Base-by-base conservation (phyloP, 2,329 filamentous ascomycete species). In the Alternaria alternata region DNA sequence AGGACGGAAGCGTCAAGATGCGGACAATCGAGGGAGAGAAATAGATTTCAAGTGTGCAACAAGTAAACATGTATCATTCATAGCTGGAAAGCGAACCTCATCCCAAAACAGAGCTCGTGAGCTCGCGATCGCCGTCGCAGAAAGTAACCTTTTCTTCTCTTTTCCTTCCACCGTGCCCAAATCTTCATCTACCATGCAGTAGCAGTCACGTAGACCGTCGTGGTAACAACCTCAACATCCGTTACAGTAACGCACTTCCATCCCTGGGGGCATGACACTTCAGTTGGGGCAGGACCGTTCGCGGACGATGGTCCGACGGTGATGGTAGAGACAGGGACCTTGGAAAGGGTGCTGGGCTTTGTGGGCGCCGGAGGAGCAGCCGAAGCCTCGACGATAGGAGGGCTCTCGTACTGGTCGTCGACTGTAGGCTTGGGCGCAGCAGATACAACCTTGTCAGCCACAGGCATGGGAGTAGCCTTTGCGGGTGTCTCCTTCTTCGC, bases 1-100 rank as follows among this genome's bases (percentile, higher is more conserved):
- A 90, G 44, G 91, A 84, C 62, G 83, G 83, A 11, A 79, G 74
- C 57, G 81, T 84, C 12, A 67, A 77, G 61, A 73, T 80, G 7
- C 66, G 75, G 56, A 77, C 72, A 18, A 65, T 66, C 22, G 65
- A 75, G 14, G 70, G 68, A 16, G 70, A 72, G 63, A 58, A 60
- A 53, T 72, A 63, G 24, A 26, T 9, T 4, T n/a, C 12, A 38
- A 36, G 14, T 7, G 9, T 36, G 20, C 30, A 34, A 36, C 32
- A 49, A 26, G 30, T 14, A 14, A 49, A 38, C 48, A 61, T 59
- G 18, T 22, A 54, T 58, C 43, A 61, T 61, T 54, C 49, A 34
- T 61, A 49, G 14, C 41, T 41, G 9, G 42, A 42, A 51, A 42
- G 12, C 44, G 28, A 46, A n/a, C 20, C 30, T 61, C 18, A 43